phyloP scores from a whole-genome alignment of 1,284 basidiomycete species.

The Puccinia brachypodii region DNA sequence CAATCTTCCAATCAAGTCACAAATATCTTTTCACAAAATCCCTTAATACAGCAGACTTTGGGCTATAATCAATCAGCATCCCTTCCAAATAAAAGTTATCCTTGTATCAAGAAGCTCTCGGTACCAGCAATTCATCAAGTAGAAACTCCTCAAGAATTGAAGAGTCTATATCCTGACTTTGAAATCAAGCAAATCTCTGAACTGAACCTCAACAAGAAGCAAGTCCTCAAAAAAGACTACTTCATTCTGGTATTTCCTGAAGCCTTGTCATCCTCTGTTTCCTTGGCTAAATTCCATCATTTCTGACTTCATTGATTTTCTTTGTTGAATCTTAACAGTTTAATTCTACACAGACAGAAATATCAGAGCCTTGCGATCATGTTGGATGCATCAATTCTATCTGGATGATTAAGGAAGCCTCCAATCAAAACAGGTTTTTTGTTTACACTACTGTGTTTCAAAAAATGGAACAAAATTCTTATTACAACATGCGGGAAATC shows the following conservation, averaged over 20 bases:
- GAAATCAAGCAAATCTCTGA: neutral
- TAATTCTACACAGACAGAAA: neutral
- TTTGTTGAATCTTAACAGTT: neutral
- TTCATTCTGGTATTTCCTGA: slow-evolving; percentile 10
- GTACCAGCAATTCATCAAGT: neutral
- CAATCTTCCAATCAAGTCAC: neutral
- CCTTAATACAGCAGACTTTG: neutral
- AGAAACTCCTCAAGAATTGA: neutral
- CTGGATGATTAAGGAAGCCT: too few relatives aligned
- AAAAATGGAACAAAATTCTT: too few relatives aligned
- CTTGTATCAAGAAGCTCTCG: neutral
- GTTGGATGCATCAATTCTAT: too few relatives aligned
- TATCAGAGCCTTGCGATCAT: too few relatives aligned
- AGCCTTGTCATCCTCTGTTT: neutral
- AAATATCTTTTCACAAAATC: neutral
- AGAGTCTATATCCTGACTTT: neutral
- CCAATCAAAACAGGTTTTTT: too few relatives aligned
- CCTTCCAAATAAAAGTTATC: neutral
- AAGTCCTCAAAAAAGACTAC: neutral
- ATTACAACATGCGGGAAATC: too few relatives aligned
- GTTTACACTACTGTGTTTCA: too few relatives aligned
- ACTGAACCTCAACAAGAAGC: neutral
- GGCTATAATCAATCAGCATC: slow-evolving; percentile 11
- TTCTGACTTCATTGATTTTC: neutral
- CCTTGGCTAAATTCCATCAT: too few relatives aligned